Conservation (phyloP, 176 grass and related monocot species). For the Neostapfia colusana region DNA sequence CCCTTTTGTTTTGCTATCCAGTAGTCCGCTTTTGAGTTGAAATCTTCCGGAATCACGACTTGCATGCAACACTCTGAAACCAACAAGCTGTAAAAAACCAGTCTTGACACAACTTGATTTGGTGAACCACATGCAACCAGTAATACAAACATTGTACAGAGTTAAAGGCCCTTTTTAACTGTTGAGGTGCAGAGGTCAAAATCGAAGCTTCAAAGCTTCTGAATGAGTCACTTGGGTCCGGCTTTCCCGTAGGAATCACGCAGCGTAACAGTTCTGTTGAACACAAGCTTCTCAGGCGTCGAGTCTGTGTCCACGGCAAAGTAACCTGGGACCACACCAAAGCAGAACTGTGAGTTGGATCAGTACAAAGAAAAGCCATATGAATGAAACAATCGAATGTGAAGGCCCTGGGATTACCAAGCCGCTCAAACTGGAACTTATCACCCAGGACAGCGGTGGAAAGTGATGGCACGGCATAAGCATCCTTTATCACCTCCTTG, state of each 20-base stretch:
- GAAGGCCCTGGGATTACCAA: slow-evolving; percentile 56
- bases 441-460: slow-evolving; percentile 59
- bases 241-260: slow-evolving; percentile 80
- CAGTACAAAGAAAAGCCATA: not conserved
- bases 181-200: not conserved
- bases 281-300: slow-evolving; percentile 58
- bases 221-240: slow-evolving; percentile 44
- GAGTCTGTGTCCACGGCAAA: slow-evolving; percentile 83
- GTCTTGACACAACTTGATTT: not conserved
- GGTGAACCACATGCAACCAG: not conserved
- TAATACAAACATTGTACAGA: slow-evolving; percentile 17
- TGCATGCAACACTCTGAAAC: not conserved
- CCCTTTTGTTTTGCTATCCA: not conserved
- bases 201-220: not conserved
- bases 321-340: slow-evolving; percentile 57
- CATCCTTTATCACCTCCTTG: slow-evolving; percentile 80
- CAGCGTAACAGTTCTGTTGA: slow-evolving; percentile 88
- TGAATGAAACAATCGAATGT: not conserved
- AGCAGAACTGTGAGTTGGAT: not conserved
- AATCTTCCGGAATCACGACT: not conserved
- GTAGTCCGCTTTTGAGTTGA: not conserved
- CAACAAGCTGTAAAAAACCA: not conserved
- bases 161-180: slow-evolving; percentile 9
- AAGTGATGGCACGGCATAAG: slow-evolving; percentile 69
- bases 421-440: slow-evolving; percentile 94